Evolutionary conservation across 306 rosid genomes (phyloP).

Genomic region (Glycyrrhiza uralensis): DNA sequence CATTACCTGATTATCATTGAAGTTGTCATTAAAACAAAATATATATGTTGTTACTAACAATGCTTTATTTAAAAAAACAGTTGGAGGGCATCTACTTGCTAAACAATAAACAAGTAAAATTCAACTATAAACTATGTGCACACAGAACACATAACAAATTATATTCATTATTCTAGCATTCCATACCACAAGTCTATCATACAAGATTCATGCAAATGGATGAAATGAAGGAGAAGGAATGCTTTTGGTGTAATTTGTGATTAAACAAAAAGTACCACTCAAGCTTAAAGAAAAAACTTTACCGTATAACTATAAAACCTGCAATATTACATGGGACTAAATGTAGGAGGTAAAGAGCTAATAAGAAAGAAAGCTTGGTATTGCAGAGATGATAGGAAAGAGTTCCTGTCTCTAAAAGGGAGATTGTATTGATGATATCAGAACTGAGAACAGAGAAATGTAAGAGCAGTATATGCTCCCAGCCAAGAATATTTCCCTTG

Average conservation of each 20-base stretch:
- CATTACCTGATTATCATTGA: slow-evolving; percentile 58
- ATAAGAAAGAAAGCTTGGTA: background rate
- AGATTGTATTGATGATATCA: background rate
- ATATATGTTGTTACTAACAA: background rate
- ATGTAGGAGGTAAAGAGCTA: background rate
- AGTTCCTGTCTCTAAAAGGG: background rate
- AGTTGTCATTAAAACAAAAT: slow-evolving; percentile 7
- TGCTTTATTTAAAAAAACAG: background rate
- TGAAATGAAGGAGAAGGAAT: background rate
- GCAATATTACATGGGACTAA: background rate
- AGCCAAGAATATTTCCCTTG: background rate
- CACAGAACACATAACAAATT: background rate
- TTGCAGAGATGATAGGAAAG: background rate
- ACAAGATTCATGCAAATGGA: background rate
- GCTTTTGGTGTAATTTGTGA: background rate
- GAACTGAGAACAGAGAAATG: background rate
- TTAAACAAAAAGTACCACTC: background rate
- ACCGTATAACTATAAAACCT: background rate
- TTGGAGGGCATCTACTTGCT: background rate
- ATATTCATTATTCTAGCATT: background rate
- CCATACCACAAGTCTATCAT: background rate
- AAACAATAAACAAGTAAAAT: background rate
- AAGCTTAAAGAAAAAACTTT: background rate
- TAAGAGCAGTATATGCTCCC: background rate
- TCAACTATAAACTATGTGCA: background rate